Evolutionary conservation across 257 asterid species (phyloP).

Genomic region (Plectranthus barbatus): DNA sequence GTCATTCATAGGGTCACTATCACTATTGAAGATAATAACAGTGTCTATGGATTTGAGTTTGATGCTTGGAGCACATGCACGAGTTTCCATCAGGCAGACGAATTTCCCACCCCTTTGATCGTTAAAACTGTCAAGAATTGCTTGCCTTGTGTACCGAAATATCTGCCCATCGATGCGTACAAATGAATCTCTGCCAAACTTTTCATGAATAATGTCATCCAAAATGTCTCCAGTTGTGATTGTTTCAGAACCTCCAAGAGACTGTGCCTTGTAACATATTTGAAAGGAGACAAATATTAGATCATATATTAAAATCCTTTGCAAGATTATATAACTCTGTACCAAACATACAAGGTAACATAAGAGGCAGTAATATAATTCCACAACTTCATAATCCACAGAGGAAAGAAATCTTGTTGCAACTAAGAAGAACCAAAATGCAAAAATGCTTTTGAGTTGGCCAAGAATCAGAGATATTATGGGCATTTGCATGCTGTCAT

Average conservation of each 20-base stretch:
- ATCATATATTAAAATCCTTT: not conserved
- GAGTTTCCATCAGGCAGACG: conserved; percentile 48
- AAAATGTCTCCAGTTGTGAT: conserved; percentile 43
- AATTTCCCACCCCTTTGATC: conserved; percentile 26
- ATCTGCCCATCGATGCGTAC: conserved; percentile 30
- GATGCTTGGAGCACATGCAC: conserved; percentile 40
- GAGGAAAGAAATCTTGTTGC: not conserved
- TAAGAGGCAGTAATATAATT: not conserved
- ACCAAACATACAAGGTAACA: not conserved
- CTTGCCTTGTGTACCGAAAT: conserved; percentile 17
- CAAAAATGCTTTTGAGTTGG: not conserved
- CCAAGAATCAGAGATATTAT: not conserved
- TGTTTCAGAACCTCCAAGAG: conserved; percentile 26
- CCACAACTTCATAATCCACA: not conserved
- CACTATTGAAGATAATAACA: conserved; percentile 49
- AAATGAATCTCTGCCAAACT: conserved; percentile 42
- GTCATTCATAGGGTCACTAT: conserved; percentile 61
- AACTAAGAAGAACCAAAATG: not conserved
- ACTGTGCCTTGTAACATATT: conserved; percentile 23
- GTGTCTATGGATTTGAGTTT: conserved; percentile 36
- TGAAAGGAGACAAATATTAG: not conserved
- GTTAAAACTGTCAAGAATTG: conserved; percentile 30
- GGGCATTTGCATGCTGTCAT: not conserved
- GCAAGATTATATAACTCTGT: not conserved
- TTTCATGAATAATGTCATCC: conserved; percentile 46